phyloP scores from a whole-genome alignment of 768 basidiomycete species.

The Rhizopogon vesiculosus region DNA sequence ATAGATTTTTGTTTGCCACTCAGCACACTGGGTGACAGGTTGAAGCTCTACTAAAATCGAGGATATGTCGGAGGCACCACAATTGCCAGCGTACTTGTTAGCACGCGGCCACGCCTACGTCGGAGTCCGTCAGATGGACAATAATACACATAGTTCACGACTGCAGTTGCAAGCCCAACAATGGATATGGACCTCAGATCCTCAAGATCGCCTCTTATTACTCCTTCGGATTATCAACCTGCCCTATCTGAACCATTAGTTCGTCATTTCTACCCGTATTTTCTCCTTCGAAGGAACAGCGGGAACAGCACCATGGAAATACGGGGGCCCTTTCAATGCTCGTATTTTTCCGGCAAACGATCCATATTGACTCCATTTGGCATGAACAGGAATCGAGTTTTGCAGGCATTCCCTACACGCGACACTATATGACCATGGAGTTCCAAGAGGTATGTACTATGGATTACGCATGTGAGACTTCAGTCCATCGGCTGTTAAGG shows the following conservation, averaged over 20 bases:
- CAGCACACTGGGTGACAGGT: no score
- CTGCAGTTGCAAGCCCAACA: background rate
- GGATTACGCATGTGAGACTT: no score
- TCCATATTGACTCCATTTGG: no score
- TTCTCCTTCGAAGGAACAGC: no score
- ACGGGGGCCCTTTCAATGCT: no score
- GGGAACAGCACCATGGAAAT: no score
- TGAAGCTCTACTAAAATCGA: background rate
- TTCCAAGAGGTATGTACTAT: no score
- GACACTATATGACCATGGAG: no score
- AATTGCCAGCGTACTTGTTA: background rate
- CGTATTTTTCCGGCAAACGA: constrained; percentile 41
- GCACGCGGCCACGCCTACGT: fast-evolving
- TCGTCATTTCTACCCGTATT: constrained; percentile 64
- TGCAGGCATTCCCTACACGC: no score
- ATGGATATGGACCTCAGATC: background rate
- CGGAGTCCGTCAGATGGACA: background rate
- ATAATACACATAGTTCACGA: background rate
- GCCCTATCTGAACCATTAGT: background rate
- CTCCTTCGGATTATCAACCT: no score
- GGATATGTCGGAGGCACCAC: background rate
- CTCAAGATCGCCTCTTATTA: background rate
- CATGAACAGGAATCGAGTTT: no score
- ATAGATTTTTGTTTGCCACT: no score
- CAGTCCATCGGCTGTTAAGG: background rate